Evolutionary conservation across 345 rosid genomes (phyloP).

Genomic region (Salix brachista): DNA sequence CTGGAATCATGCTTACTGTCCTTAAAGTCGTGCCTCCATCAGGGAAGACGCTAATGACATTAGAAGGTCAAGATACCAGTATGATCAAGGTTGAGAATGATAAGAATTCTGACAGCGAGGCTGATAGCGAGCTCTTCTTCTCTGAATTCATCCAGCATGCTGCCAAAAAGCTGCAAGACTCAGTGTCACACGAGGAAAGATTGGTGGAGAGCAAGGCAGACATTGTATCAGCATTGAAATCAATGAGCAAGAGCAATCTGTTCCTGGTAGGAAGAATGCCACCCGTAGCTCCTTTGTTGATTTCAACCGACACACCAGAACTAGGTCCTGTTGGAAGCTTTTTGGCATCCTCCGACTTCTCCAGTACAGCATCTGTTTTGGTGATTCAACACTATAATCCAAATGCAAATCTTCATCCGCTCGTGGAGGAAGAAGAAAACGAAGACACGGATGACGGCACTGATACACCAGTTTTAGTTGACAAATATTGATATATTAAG

Average conservation of each 20-base stretch:
- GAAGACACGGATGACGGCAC: background rate
- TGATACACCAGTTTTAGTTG: background rate
- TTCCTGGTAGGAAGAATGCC: slow-evolving; percentile 45
- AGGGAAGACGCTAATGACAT: slow-evolving; percentile 4
- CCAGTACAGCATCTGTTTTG: slow-evolving; percentile 41
- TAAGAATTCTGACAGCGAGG: background rate
- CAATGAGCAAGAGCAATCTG: slow-evolving; percentile 35
- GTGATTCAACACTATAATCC: slow-evolving; percentile 36
- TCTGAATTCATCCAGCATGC: slow-evolving; percentile 20
- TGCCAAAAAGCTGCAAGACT: slow-evolving; percentile 21
- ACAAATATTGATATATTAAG: too few species aligned
- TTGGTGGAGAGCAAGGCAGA: slow-evolving; percentile 35
- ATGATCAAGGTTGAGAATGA: too few species aligned
- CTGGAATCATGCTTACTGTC: slow-evolving; percentile 43
- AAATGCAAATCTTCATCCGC: background rate
- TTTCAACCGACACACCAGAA: slow-evolving; percentile 39
- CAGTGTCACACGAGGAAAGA: slow-evolving; percentile 32
- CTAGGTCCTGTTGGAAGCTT: slow-evolving; percentile 46
- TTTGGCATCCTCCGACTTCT: slow-evolving; percentile 42
- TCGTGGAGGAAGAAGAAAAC: background rate
- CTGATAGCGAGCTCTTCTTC: slow-evolving; percentile 14
- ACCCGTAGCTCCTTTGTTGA: slow-evolving; percentile 22
- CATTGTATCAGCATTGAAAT: slow-evolving; percentile 20
- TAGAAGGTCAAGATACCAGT: background rate
- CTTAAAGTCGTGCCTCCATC: slow-evolving; percentile 30